Base-by-base conservation (phyloP, 306 rosid species). In the Vigna trinervia region DNA sequence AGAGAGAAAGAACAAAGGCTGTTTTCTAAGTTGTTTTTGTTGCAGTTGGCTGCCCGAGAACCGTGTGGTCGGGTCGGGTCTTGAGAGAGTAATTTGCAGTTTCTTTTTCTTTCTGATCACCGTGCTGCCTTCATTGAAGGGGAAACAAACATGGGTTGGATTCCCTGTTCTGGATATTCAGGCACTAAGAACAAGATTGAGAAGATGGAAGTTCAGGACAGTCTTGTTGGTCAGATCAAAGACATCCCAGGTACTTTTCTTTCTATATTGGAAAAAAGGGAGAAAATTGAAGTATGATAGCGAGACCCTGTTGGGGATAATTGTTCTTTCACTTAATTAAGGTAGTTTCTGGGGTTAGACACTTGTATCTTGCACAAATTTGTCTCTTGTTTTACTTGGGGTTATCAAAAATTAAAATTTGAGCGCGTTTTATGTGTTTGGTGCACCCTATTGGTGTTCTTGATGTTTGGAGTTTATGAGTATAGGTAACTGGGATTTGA, bases 111-210 rank as follows among this genome's bases (percentile, higher is more conserved):
- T 77, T 41, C 41, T 52, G 71, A 70, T 62, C 56, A 78, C 63
- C 13, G 48, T 38, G 73, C 46, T 75, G 56, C 59, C 5, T 69
- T 64, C 13, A 62, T 74, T 76, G 14, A 51, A 65, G 68, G 47
- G 22, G 9, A 80, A 84, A 34, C 65, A 95, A 84, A 39, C 69
- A 95, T 95, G 97, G 85, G 92, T 83, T 95, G 97, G 94, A 89
- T 95, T 87, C 97, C 97, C 1, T 92, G 99, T 82, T 89, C 92
- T 58, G 97, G 98, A 77, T 80, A 80, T 72, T 89, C 90, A 39
- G 86, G 82, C 76, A 76, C 84, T 45, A 95, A 84, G 78, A 88
- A 86, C 84, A 79, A 78, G 82, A 83, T 74, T 83, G 90, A 74
- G 63, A 88, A 85, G 73, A 76, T 75, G 67, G 88, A 88, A 74